Evolutionary conservation across 495 filamentous ascomycete species (phyloP).

Genomic region (Xylaria castorea): DNA sequence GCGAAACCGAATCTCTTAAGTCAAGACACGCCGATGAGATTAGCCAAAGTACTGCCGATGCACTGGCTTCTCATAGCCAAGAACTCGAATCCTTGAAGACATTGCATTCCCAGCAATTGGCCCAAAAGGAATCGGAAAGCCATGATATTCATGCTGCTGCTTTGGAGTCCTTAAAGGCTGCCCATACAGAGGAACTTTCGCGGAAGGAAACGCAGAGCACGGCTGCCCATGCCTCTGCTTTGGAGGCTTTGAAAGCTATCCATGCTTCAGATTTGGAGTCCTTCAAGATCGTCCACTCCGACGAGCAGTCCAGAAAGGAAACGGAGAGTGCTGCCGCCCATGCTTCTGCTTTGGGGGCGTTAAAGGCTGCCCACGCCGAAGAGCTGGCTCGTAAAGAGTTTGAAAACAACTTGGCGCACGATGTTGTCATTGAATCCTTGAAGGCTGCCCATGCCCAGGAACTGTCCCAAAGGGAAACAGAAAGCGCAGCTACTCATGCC

Average conservation of each 20-base stretch:
- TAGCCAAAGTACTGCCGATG: constrained; percentile 39
- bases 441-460: constrained; percentile 31
- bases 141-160: constrained; percentile 31
- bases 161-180: constrained; percentile 30
- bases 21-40: constrained; percentile 50
- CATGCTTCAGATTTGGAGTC: constrained; percentile 30
- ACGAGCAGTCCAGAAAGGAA: constrained; percentile 33
- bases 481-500: constrained; percentile 34
- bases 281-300: constrained; percentile 27
- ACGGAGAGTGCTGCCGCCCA: constrained; percentile 35
- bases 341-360: constrained; percentile 38
- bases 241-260: constrained; percentile 39
- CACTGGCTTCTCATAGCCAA: constrained; percentile 40
- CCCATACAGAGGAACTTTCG: constrained; percentile 31
- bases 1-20: constrained; percentile 50
- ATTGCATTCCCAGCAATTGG: constrained; percentile 41
- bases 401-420: constrained; percentile 38
- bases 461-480: constrained; percentile 32
- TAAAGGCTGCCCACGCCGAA: constrained; percentile 35
- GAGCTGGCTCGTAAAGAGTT: constrained; percentile 42
- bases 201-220: constrained; percentile 34
- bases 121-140: constrained; percentile 34
- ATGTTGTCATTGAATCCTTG: constrained; percentile 32
- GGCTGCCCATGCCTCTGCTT: constrained; percentile 38
- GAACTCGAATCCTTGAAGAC: constrained; percentile 49